Evolutionary conservation across 2,329 filamentous ascomycete genomes (phyloP), one percentile per base, ranked within the genome.

Genomic region (Whalleya microplaca): DNA sequence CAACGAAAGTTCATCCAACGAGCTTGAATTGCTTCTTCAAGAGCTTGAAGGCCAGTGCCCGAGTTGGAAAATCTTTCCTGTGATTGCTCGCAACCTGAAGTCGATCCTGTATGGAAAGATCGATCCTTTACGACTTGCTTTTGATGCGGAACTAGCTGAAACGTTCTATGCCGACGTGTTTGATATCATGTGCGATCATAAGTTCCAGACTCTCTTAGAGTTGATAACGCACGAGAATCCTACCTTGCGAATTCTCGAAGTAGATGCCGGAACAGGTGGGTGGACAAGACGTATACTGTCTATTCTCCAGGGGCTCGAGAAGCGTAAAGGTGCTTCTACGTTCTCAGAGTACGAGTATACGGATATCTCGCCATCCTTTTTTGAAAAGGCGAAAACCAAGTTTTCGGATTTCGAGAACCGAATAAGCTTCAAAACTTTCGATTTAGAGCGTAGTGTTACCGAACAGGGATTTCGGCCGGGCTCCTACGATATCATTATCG

Each of bases 211-310:
- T 4, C 23, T 27, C 23, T 9, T 27, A 9, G 9, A 9, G 4
- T 9, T 27, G 4, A 4, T 27, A 9, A 65, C 68, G 0, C 71
- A 77, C 53, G 68, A 75, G 45, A 71, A 69, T 21, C 72, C 75
- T 0, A 61, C 55, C 1, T 61, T 75, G 10, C 65, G 69, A 2
- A 68, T 78, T 29, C 65, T 78, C 1, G 76, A 79, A 51, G 66
- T 79, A 19, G 76, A 75, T 12, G 73, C 72, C 14, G 75, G 74
- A 0, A 78, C 72, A 1, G 74, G 75, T 2, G 69, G 70, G 5
- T 67, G 72, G 48, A 76, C 74, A 1, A 45, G 45, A 2, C 64
- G 64, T 5, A 52, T 73, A 18, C 18, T 75, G 0, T 56, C 50
- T 0, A 45, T 57, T 2, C 54, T 72, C 21, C 47, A 61, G 12